These are phyloP conservation scores for Camellia oleifera DNA, from an alignment of 179 eudicot species.

Conservation along the genomic window DNA sequence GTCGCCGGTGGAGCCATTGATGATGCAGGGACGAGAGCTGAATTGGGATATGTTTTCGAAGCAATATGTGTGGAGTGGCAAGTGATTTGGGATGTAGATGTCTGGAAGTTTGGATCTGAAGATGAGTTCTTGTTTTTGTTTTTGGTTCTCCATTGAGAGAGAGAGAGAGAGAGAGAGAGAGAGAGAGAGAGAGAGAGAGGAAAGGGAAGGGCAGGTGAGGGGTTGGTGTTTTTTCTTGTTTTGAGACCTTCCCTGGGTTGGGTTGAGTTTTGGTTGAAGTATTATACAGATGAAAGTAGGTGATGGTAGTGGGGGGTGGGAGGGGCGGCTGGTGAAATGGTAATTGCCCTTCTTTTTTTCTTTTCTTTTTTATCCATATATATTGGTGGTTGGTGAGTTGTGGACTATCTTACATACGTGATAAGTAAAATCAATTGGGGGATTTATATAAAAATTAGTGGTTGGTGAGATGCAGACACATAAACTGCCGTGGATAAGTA, in stretches of 20 bases:
- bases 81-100: constrained; percentile 70
- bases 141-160: constrained; percentile 24
- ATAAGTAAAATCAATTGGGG: no score
- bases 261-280: background rate
- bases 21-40: constrained; percentile 50
- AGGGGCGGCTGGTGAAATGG: background rate
- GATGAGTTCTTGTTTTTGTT: constrained; percentile 36
- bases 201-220: background rate
- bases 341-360: no score
- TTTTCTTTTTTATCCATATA: no score
- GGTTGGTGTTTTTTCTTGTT: no score
- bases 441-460: no score
- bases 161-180: constrained; percentile 10
- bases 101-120: constrained; percentile 84
- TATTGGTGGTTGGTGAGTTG: no score
- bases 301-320: constrained; percentile 1
- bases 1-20: constrained; percentile 55
- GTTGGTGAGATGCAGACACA: no score
- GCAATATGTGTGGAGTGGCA: constrained; percentile 68
- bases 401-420: no score
- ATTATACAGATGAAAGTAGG: constrained; percentile 8
- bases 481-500: no score
- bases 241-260: constrained; percentile 2
- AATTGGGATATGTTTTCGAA: constrained; percentile 57
- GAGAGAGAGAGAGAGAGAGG: background rate